These are phyloP conservation scores for Metschnikowia amazonensis DNA, from an alignment of 805 yeast genomes.

Conservation along the genomic window DNA sequence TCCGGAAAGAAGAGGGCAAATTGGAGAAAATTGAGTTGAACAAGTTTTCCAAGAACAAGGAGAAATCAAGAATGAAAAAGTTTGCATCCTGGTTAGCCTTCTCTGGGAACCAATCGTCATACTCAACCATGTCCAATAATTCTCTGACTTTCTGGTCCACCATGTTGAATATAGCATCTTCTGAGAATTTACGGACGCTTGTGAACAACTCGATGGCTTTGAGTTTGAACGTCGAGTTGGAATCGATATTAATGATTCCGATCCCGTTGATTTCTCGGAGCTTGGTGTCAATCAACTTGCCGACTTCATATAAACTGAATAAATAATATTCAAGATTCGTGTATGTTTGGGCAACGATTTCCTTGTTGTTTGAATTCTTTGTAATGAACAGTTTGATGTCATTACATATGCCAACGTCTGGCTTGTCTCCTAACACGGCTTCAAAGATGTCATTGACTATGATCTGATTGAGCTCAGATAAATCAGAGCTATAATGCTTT, in stretches of 20 bases:
- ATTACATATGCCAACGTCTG: slow-evolving; percentile 54
- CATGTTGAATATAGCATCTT: slow-evolving; percentile 73
- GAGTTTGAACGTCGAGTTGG: slow-evolving; percentile 36
- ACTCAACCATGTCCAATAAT: slow-evolving; percentile 78
- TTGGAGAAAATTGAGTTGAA: slow-evolving; percentile 80
- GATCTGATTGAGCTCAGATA: slow-evolving; percentile 53
- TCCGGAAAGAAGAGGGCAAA: slow-evolving; percentile 72
- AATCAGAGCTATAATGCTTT: slow-evolving; percentile 60
- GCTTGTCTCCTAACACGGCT: slow-evolving; percentile 50
- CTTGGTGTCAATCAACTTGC: slow-evolving; percentile 38
- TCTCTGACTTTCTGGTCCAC: slow-evolving; percentile 78
- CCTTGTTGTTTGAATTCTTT: slow-evolving; percentile 72
- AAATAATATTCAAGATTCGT: slow-evolving; percentile 86
- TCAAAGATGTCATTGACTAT: slow-evolving; percentile 64
- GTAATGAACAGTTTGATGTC: slow-evolving; percentile 54
- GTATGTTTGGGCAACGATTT: slow-evolving; percentile 83
- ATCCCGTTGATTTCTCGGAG: slow-evolving; percentile 37
- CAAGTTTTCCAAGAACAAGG: slow-evolving; percentile 78
- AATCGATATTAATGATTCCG: slow-evolving; percentile 39
- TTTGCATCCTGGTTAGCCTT: slow-evolving; percentile 58
- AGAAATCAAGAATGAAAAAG: slow-evolving; percentile 74
- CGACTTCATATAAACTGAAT: slow-evolving; percentile 67
- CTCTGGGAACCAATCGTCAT: slow-evolving; percentile 69
- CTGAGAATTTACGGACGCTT: slow-evolving; percentile 65
- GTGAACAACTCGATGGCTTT: slow-evolving; percentile 54